Evolutionary conservation across 345 rosid species (phyloP).

Genomic region (Acer campestre): DNA sequence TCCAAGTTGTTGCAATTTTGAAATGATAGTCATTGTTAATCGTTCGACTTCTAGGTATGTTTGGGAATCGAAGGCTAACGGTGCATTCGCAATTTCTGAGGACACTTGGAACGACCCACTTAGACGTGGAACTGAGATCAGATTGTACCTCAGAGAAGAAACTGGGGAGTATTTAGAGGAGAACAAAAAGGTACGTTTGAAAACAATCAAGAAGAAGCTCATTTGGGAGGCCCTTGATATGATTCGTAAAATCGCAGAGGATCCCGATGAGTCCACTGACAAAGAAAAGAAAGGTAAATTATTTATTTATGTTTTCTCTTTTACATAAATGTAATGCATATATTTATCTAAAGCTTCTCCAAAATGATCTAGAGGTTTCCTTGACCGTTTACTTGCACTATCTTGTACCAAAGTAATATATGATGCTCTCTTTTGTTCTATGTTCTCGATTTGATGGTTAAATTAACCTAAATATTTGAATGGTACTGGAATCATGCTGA

Average conservation of each 20-base stretch:
- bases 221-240: constrained; percentile 90
- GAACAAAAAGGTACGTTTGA: constrained; percentile 80
- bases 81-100: constrained; percentile 95
- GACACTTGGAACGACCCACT: constrained; percentile 97
- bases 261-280: constrained; percentile 76
- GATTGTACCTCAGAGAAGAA: constrained; percentile 87
- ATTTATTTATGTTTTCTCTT: too few species aligned
- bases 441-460: background rate
- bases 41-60: constrained; percentile 56
- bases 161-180: constrained; percentile 94
- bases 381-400: background rate
- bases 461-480: too few species aligned
- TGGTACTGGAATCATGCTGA: too few species aligned
- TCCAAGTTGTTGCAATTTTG: constrained; percentile 3
- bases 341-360: background rate
- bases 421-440: background rate
- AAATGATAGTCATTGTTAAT: constrained; percentile 9
- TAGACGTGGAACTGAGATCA: constrained; percentile 97
- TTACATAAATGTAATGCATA: background rate
- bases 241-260: constrained; percentile 87
- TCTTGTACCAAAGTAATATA: background rate
- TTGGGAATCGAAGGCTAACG: constrained; percentile 99
- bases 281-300: constrained; percentile 74
- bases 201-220: constrained; percentile 96
- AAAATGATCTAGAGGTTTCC: background rate